Percentiles rank a stretch among this genome's conserved stretches.
Conservation (phyloP, 148 eudicot genomes). For the Rhododendron williamsianum region DNA sequence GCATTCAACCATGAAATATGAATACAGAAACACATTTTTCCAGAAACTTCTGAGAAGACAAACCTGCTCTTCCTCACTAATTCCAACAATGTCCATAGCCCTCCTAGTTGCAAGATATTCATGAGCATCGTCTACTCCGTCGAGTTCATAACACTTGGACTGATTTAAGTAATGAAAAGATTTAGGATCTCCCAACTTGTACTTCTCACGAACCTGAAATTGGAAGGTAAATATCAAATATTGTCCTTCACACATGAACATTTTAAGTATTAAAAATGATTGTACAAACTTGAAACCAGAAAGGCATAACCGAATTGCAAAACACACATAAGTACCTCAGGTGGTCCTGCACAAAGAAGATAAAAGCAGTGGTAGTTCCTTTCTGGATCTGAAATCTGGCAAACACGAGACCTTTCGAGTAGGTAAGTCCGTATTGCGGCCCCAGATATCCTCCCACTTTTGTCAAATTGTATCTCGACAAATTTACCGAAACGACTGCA, state of each 20-base stretch:
- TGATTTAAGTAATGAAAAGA: conserved; percentile 86
- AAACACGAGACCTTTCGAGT: conserved; percentile 97
- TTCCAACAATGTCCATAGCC: conserved; percentile 98
- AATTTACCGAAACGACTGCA: conserved; percentile 96
- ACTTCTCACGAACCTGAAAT: conserved; percentile 77
- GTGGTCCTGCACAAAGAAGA: conserved; percentile 87
- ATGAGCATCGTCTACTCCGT: conserved; percentile 71
- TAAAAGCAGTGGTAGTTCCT: conserved; percentile 97
- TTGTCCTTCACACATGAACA: background rate
- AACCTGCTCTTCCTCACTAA: conserved; percentile 90
- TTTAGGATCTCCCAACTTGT: conserved; percentile 68
- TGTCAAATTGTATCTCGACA: conserved; percentile 96
- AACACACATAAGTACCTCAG: conserved; percentile 48
- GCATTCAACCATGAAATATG: background rate
- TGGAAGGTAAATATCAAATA: conserved; percentile 8
- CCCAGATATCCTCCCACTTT: conserved; percentile 87
- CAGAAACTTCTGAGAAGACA: conserved; percentile 5
- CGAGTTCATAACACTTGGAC: conserved; percentile 71
- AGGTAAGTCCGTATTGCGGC: conserved; percentile 94
- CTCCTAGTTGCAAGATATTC: conserved; percentile 93
- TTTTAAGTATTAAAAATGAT: background rate
- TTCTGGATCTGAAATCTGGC: conserved; percentile 95
- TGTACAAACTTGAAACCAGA: background rate
- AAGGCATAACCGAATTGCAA: background rate
- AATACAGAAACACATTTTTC: background rate